phyloP scores from a whole-genome alignment of 768 basidiomycete genomes.

The Boletales sp. region DNA sequence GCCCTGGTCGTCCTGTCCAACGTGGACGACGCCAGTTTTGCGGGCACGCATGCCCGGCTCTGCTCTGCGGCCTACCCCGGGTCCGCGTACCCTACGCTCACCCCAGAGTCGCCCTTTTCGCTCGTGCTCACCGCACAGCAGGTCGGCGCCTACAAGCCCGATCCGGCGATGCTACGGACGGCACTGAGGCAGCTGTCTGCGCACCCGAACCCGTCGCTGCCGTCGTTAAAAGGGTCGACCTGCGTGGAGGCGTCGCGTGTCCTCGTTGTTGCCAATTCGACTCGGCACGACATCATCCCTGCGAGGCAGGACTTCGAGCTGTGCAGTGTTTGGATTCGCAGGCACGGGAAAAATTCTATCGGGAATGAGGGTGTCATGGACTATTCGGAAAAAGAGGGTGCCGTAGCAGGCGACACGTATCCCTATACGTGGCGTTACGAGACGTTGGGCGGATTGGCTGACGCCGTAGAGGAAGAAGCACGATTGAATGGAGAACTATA shows the following conservation, averaged over 20 bases:
- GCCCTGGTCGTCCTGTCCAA: slow-evolving; percentile 75
- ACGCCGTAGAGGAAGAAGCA: slow-evolving; percentile 42
- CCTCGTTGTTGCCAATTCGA: slow-evolving; percentile 64
- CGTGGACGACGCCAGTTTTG: slow-evolving; percentile 64
- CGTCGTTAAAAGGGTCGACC: slow-evolving; percentile 6
- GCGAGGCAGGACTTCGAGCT: slow-evolving; percentile 51
- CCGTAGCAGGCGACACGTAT: slow-evolving; percentile 19
- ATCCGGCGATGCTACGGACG: slow-evolving; percentile 38
- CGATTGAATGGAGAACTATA: too few relatives aligned
- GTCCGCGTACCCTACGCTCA: slow-evolving; percentile 39
- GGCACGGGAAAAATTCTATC: slow-evolving; percentile 27
- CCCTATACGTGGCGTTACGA: slow-evolving; percentile 52
- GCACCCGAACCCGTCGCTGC: slow-evolving; percentile 16
- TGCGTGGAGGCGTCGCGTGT: slow-evolving; percentile 40
- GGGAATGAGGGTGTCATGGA: slow-evolving; percentile 34
- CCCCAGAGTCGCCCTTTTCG: slow-evolving; percentile 54
- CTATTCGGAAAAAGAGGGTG: slow-evolving; percentile 7
- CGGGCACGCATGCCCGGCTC: slow-evolving; percentile 54
- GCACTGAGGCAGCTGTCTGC: slow-evolving; percentile 26
- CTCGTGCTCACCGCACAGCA: slow-evolving; percentile 70
- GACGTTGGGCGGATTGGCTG: slow-evolving; percentile 58
- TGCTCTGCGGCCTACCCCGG: slow-evolving; percentile 9
- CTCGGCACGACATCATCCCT: slow-evolving; percentile 64
- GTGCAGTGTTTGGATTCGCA: slow-evolving; percentile 63
- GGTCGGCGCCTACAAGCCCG: slow-evolving; percentile 69